Evolutionary conservation across 2,329 filamentous ascomycete genomes (phyloP).

Genomic region (Epichloe glyceriae): DNA sequence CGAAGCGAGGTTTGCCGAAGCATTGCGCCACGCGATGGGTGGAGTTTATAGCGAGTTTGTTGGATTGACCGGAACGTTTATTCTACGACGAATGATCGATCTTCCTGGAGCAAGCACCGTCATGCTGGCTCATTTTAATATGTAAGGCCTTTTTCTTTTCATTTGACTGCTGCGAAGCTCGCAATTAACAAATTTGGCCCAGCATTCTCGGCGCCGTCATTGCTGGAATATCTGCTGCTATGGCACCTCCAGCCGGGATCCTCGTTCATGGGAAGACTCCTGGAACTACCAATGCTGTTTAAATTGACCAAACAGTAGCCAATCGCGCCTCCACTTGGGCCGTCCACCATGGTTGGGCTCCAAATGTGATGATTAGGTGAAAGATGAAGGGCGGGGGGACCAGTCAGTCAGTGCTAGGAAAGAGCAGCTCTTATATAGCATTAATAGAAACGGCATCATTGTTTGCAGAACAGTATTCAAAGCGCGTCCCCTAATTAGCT

Average conservation of each 20-base stretch:
- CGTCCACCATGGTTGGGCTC: no score
- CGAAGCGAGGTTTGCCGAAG: background rate
- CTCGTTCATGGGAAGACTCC: background rate
- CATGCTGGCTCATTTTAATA: constrained; percentile 10
- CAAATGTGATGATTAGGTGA: no score
- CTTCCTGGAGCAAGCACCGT: constrained; percentile 4
- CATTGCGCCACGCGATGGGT: background rate
- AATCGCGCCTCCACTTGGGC: background rate
- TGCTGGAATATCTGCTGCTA: constrained; percentile 8
- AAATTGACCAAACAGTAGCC: background rate
- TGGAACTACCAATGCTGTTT: background rate
- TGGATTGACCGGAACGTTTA: constrained; percentile 1
- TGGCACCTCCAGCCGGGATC: constrained; percentile 3
- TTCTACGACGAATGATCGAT: background rate
- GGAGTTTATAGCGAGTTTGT: background rate
- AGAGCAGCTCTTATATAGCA: background rate
- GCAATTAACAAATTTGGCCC: constrained; percentile 6
- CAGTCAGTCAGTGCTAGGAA: background rate
- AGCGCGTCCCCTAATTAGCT: no score
- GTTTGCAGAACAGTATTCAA: background rate
- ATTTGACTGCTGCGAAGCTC: background rate
- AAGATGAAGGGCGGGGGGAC: background rate
- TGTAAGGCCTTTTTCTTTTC: constrained; percentile 10
- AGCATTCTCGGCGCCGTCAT: constrained; percentile 12
- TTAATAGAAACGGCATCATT: background rate